phyloP scores from a whole-genome alignment of 805 yeast genomes.

The Ogataea salicorniae region DNA sequence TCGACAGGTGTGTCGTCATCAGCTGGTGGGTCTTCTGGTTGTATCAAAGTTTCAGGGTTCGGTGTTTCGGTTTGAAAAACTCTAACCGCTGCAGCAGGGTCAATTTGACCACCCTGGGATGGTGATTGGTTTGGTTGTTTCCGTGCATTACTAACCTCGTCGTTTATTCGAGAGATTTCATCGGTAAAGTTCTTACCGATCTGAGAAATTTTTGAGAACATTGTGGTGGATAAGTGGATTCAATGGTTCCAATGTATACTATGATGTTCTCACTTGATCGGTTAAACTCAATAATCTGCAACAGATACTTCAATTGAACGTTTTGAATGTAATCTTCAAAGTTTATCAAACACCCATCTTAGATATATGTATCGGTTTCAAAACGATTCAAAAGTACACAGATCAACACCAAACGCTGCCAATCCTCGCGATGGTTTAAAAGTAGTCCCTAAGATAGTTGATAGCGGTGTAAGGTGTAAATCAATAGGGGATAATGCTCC shows the following conservation, averaged over 20 bases:
- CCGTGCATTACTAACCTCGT: constrained; percentile 24
- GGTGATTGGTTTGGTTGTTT: constrained; percentile 14
- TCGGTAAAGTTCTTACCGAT: constrained; percentile 59
- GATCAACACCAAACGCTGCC: no score
- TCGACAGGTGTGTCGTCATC: not conserved
- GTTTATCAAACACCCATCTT: no score
- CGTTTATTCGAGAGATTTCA: constrained; percentile 40
- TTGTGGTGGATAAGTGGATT: constrained; percentile 12
- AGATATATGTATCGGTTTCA: no score
- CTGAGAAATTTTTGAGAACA: constrained; percentile 58
- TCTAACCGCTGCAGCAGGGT: constrained; percentile 25
- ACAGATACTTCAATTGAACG: no score
- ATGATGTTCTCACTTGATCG: not conserved
- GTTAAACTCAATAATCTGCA: no score
- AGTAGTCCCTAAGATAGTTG: no score
- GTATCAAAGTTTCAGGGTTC: constrained; percentile 37
- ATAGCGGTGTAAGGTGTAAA: not conserved
- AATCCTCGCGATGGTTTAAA: no score
- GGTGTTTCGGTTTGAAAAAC: constrained; percentile 43
- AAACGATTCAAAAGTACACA: no score
- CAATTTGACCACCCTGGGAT: constrained; percentile 10
- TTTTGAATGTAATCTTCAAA: no score
- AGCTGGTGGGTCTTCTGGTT: constrained; percentile 37
- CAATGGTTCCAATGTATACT: not conserved
- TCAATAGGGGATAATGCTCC: not conserved